Conservation (phyloP, 1,284 basidiomycete genomes). For the Prillingera fragicola region DNA sequence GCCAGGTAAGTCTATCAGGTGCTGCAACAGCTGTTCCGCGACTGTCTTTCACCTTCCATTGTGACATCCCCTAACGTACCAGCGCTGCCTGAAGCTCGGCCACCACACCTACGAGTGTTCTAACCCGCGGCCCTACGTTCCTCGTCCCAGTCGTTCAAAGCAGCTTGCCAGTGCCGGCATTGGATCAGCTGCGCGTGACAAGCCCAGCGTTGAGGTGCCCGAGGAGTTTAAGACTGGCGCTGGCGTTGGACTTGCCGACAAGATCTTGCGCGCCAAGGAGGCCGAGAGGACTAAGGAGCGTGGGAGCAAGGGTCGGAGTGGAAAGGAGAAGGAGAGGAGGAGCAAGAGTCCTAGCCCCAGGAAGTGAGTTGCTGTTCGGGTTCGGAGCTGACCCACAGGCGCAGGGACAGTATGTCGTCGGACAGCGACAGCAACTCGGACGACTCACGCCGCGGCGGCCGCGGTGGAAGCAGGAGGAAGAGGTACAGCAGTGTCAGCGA, state of each 20-base stretch:
- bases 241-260: slow-evolving; percentile 42
- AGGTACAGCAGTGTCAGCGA: too few relatives aligned
- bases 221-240: slow-evolving; percentile 44
- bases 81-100: slow-evolving; percentile 45
- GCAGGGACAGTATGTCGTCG: too few relatives aligned
- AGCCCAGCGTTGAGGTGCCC: slow-evolving; percentile 42
- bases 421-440: too few relatives aligned
- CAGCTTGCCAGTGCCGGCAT: slow-evolving; percentile 25
- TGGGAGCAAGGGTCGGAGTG: neutral
- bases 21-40: neutral
- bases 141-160: slow-evolving; percentile 42
- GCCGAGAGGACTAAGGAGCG: slow-evolving; percentile 37
- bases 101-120: slow-evolving; percentile 49
- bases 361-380: too few relatives aligned
- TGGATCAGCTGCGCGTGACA: slow-evolving; percentile 19
- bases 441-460: too few relatives aligned
- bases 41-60: neutral
- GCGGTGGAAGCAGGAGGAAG: too few relatives aligned
- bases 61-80: neutral
- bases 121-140: slow-evolving; percentile 38
- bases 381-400: too few relatives aligned
- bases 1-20: slow-evolving; percentile 47
- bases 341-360: too few relatives aligned
- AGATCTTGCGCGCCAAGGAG: slow-evolving; percentile 44
- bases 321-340: neutral